Evolutionary conservation across 164 flowering plant species (phyloP).

Genomic region (Magnolia changhungtana): DNA sequence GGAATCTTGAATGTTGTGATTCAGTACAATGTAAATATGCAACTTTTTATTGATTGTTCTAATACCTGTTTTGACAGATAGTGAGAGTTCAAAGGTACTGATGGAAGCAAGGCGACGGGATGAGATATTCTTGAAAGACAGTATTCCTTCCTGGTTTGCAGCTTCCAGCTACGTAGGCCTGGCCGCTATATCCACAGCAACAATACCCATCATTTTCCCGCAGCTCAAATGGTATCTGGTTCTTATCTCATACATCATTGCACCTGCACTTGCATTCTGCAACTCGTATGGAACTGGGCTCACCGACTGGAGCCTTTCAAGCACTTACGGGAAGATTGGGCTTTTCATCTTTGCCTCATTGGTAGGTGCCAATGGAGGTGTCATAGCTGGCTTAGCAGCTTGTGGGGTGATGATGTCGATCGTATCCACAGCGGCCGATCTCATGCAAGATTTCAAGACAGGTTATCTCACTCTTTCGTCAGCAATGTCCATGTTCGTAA

Average conservation of each 20-base stretch:
- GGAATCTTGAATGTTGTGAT: neutral
- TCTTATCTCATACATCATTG: constrained; percentile 67
- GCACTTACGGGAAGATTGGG: constrained; percentile 91
- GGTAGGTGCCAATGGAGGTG: constrained; percentile 83
- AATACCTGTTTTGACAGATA: constrained; percentile 31
- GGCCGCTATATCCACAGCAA: constrained; percentile 81
- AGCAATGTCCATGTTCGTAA: constrained; percentile 90
- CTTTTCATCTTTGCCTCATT: constrained; percentile 78
- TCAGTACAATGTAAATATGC: neutral
- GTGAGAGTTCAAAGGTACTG: constrained; percentile 43
- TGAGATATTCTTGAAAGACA: constrained; percentile 66
- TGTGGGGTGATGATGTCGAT: constrained; percentile 97
- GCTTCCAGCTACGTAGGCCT: constrained; percentile 79
- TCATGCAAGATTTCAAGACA: constrained; percentile 97
- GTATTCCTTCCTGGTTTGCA: constrained; percentile 82
- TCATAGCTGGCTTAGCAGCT: constrained; percentile 85
- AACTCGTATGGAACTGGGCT: constrained; percentile 96
- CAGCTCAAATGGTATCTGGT: constrained; percentile 90
- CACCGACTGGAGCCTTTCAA: constrained; percentile 87
- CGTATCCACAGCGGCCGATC: constrained; percentile 96
- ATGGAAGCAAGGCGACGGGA: constrained; percentile 62
- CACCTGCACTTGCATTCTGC: constrained; percentile 97
- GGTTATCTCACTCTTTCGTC: constrained; percentile 93
- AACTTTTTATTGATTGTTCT: constrained; percentile 2
- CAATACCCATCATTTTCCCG: constrained; percentile 80